phyloP scores from a whole-genome alignment of 2,329 filamentous ascomycete genomes.

The Emericellopsis cladophorae region DNA sequence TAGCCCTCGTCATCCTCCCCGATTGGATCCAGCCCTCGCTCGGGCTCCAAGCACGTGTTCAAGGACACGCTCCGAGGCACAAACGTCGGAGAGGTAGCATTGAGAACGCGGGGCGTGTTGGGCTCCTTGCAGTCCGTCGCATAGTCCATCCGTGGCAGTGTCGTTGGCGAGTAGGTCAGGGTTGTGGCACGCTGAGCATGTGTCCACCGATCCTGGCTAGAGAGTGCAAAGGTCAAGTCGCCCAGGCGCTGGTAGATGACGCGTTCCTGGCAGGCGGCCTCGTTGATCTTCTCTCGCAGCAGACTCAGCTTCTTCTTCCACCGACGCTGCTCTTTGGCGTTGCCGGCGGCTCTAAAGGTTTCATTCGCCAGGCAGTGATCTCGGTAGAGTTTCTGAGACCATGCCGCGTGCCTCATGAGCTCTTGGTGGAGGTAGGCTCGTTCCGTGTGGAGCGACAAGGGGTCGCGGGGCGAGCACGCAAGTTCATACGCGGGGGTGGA shows the following conservation, averaged over 20 bases:
- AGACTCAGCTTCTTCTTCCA: constrained; percentile 24
- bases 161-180: neutral
- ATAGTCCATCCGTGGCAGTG: constrained; percentile 2
- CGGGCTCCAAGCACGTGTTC: neutral
- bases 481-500: constrained; percentile 3
- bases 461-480: constrained; percentile 22
- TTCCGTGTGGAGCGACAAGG: constrained; percentile 31
- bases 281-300: constrained; percentile 27
- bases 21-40: neutral
- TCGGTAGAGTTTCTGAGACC: constrained; percentile 22
- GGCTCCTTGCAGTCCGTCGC: no score
- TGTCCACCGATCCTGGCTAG: constrained; percentile 26
- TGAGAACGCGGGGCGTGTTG: constrained; percentile 5
- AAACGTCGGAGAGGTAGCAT: constrained; percentile 17
- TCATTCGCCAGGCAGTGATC: constrained; percentile 24
- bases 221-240: constrained; percentile 35
- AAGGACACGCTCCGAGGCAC: constrained; percentile 9
- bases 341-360: constrained; percentile 18
- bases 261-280: constrained; percentile 32
- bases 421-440: constrained; percentile 28
- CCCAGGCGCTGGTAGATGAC: constrained; percentile 29
- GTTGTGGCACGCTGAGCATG: constrained; percentile 10
- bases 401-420: constrained; percentile 25
- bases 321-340: neutral
- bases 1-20: constrained; percentile 1